Base-by-base conservation (phyloP, 805 yeast species). In the Saccharomycopsis sp. region DNA sequence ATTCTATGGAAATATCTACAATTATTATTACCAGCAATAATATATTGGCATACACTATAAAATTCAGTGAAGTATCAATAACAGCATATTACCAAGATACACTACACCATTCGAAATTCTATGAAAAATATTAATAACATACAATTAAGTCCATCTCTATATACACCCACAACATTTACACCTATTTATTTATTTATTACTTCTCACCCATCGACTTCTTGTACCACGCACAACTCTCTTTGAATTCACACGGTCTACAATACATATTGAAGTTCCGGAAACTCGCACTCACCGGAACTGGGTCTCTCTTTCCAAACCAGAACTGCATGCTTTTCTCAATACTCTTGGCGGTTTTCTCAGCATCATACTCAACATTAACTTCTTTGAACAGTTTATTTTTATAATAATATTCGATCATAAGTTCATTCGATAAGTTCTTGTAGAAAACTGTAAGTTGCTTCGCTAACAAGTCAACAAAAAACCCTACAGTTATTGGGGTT, bases 401-500 rank as follows among this genome's bases (percentile, higher is more conserved):
- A 63, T 73, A 78, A 63, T 82, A 81, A 65, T 85, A 86, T 53
- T 85, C 83, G 12, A 83, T 69, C 14, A 77, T 68, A 20, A 75
- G 60, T 3, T 69, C 63, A 15, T 70, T 67, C 0, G 80, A 72
- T 17, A 44, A 60, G 22, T 78, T 67, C 7, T 71, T 67, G 0
- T 66, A 62, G 22, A 81, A 62, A 2, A 76, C 56, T 2, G 65
- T 55, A 59, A 72, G 75, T 20, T 81, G 64, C 63, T 83, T 86
- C 1, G 84, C 73, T 9, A 79, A 64, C 58, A 89, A 72, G 0
- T 80, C 78, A 0, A 86, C 80, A 58, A 86, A 74, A 62, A 79
- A 80, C 55, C 82, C 68, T 19, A 82, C 67, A 0, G 90, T 85
- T n/a, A 83, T 74, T 0, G 87, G 82, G 1, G 55, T 71, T 52